Base-by-base conservation (phyloP, 2,329 filamentous ascomycete genomes). In the Trichoderma atrobrunneum region DNA sequence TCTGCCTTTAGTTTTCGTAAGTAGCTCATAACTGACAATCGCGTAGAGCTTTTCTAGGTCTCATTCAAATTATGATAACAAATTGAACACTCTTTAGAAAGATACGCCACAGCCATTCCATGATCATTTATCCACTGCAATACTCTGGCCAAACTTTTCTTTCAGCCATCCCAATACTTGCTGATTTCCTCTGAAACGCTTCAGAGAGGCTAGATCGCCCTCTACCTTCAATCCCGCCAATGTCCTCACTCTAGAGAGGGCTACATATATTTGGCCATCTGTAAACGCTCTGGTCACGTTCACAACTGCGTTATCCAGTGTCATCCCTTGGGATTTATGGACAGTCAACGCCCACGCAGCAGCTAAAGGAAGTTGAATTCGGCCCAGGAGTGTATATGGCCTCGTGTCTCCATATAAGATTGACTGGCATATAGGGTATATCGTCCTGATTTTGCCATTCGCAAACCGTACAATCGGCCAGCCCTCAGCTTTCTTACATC, bases 281-380 rank as follows among this genome's bases (percentile, higher is more conserved):
- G 87, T 87, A 75, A 90, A 91, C 0, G 83, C 83, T 6, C 78
- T 77, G 0, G 78, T 77, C 6, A 91, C 76, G 75, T 91, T 80
- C 1, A 91, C 87, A 2, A 86, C 82, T 2, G 89, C 88, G 5
- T 84, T 83, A 24, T 90, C 85, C 5, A 92, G 80, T 1, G 89
- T 90, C 83, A 91, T 87, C 3, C 89, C 88, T 79, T 91, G 88
- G 5, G 84, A 84, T 77, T 90, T 91, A 77, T 92, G 90, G 2
- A 90, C 86, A 0, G 86, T 91, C 76, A 91, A 85, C 0, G 90
- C 90, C 87, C 89, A 92, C 0, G 86, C 90, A 0, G 88, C 82
- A 1, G 84, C 79, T 0, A 92, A 81, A 0, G 90, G 90, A 7
- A 92, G 84, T 76, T 91, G 89, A 0, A 88, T 89, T n/a, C 90